phyloP scores from a whole-genome alignment of 148 eudicot genomes.

The Rhododendron ovatum region DNA sequence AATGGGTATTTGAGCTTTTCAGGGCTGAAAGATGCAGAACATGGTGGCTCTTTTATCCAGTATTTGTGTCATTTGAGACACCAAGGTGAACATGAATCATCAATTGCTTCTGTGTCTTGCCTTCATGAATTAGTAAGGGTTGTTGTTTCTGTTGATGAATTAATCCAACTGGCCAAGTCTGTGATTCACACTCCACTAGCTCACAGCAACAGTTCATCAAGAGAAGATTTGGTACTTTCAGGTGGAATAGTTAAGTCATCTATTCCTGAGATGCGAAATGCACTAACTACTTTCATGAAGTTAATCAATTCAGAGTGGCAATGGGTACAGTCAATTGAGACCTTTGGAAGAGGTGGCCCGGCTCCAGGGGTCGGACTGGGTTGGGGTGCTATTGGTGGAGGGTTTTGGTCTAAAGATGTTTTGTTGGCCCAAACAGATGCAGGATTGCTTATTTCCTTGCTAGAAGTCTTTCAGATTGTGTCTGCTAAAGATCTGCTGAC shows the following conservation, averaged over 20 bases:
- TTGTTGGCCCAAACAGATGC: constrained; percentile 67
- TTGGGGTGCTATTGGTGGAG: constrained; percentile 86
- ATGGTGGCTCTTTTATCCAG: constrained; percentile 36
- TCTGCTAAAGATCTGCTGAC: constrained; percentile 16
- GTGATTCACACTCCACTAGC: constrained; percentile 17
- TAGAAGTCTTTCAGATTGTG: constrained; percentile 33
- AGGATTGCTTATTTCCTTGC: constrained; percentile 47
- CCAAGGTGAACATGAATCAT: constrained; percentile 40
- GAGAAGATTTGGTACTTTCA: constrained; percentile 44
- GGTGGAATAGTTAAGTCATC: constrained; percentile 52
- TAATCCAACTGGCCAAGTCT: constrained; percentile 42
- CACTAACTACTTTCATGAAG: constrained; percentile 40
- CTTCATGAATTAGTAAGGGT: constrained; percentile 54
- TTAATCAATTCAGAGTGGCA: constrained; percentile 46
- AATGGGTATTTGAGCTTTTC: constrained; percentile 44
- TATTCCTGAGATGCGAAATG: constrained; percentile 31
- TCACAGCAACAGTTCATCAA: constrained; percentile 6
- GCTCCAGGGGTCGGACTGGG: constrained; percentile 95
- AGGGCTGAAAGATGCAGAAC: constrained; percentile 18
- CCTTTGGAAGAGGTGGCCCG: constrained; percentile 89
- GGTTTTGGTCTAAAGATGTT: constrained; percentile 62
- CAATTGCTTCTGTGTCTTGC: constrained; percentile 66
- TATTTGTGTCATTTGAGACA: constrained; percentile 50
- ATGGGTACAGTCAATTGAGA: constrained; percentile 46
- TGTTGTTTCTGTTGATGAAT: constrained; percentile 51